These are phyloP conservation scores for Lagerstroemia speciosa DNA, from an alignment of 345 rosid species.

Conservation along the genomic window DNA sequence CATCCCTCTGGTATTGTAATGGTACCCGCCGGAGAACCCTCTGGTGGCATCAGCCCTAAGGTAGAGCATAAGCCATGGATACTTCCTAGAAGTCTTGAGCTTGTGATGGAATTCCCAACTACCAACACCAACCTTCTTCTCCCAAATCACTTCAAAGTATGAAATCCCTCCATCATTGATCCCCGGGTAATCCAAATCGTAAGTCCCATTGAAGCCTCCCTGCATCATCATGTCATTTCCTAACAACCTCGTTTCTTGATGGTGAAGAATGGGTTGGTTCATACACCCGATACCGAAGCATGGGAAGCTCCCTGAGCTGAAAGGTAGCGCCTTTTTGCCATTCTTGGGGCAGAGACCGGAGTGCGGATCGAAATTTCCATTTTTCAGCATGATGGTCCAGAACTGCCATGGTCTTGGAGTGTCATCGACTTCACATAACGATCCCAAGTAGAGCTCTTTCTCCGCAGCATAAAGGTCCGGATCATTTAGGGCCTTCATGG, in stretches of 20 bases:
- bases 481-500: conserved; percentile 18
- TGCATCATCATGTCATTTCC: conserved; percentile 48
- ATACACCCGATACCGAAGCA: conserved; percentile 73
- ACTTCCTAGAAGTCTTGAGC: conserved; percentile 58
- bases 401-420: conserved; percentile 67
- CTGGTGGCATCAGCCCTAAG: conserved; percentile 79
- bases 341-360: conserved; percentile 59
- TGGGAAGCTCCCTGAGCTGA: conserved; percentile 44
- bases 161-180: conserved; percentile 22
- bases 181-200: conserved; percentile 33
- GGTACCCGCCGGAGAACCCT: conserved; percentile 75
- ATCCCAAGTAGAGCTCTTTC: conserved; percentile 65
- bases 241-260: conserved; percentile 40
- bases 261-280: conserved; percentile 66
- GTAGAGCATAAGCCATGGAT: conserved; percentile 91
- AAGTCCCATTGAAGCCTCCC: conserved; percentile 75
- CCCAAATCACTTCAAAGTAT: conserved; percentile 62
- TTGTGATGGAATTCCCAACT: conserved; percentile 64
- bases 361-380: conserved; percentile 67
- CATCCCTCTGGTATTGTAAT: conserved; percentile 74
- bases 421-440: conserved; percentile 55
- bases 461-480: conserved; percentile 60
- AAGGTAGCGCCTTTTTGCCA: conserved; percentile 46
- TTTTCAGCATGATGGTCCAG: conserved; percentile 90
- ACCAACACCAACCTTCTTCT: conserved; percentile 55